Evolutionary conservation across 441 rosid species (phyloP).

Genomic region (Gossypium davidsonii): DNA sequence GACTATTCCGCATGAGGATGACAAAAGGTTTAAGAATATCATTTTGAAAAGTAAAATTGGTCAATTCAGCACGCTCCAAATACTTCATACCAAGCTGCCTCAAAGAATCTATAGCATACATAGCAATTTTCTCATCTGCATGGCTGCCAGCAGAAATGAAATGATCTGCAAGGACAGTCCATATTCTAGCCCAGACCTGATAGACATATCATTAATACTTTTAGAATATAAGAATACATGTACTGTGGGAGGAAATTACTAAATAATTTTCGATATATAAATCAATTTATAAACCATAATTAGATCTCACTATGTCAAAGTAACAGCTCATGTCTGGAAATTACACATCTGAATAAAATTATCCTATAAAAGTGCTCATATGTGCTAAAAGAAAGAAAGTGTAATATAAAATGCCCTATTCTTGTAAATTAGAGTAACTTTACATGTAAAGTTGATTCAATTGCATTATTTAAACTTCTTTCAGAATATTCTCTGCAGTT

Average conservation of each 20-base stretch:
- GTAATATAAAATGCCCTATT: background rate
- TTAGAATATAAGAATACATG: background rate
- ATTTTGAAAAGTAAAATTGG: slow-evolving; percentile 96
- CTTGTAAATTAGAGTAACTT: background rate
- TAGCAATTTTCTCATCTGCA: slow-evolving; percentile 92
- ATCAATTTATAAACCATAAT: slow-evolving; percentile 5
- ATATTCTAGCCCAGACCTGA: slow-evolving; percentile 99
- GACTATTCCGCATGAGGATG: slow-evolving; percentile 93
- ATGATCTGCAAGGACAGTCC: slow-evolving; percentile 97
- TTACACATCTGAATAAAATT: background rate
- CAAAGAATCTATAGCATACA: slow-evolving; percentile 99
- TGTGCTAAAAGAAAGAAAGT: background rate
- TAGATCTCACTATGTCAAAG: background rate
- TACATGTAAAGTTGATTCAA: background rate
- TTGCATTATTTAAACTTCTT: background rate
- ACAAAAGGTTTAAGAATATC: slow-evolving; percentile 99
- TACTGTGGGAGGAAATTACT: background rate
- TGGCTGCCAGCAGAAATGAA: slow-evolving; percentile 98
- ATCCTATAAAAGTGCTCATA: background rate
- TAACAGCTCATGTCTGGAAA: background rate
- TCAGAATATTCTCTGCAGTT: background rate
- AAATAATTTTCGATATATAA: background rate
- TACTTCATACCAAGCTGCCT: slow-evolving; percentile 98
- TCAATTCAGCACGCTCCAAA: slow-evolving; percentile 91
- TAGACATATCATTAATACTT: slow-evolving; percentile 24